Percentiles rank a stretch among this genome's conserved stretches.
phyloP scores from a whole-genome alignment of 179 eudicot species.

The Patellifolia procumbens region DNA sequence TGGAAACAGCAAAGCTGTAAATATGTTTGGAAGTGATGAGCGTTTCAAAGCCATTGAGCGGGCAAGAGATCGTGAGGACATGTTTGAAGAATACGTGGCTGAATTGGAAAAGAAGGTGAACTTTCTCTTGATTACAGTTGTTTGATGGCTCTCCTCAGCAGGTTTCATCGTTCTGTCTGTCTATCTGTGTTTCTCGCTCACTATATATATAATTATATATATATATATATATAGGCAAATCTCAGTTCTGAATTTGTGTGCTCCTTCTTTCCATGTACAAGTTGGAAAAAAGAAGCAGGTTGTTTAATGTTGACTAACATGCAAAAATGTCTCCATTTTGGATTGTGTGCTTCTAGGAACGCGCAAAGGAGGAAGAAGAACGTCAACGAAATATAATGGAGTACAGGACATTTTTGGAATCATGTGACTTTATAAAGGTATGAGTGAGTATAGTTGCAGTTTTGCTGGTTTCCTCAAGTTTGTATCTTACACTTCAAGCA shows the following conservation, averaged over 20 bases:
- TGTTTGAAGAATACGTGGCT: conserved; percentile 59
- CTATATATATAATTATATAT: too few relatives aligned
- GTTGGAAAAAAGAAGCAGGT: not conserved
- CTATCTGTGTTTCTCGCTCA: too few relatives aligned
- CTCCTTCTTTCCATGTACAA: not conserved
- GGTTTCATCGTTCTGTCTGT: too few relatives aligned
- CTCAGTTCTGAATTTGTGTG: not conserved
- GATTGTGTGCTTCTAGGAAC: conserved; percentile 47
- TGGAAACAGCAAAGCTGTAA: conserved; percentile 63
- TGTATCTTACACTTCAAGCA: conserved; percentile 4
- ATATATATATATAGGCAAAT: too few relatives aligned
- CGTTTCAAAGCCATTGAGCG: conserved; percentile 88
- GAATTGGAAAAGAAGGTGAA: conserved; percentile 80
- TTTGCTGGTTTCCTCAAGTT: conserved; percentile 20
- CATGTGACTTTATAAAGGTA: conserved; percentile 95
- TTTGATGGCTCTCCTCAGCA: not conserved
- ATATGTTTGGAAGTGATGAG: conserved; percentile 75
- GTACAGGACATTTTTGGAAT: conserved; percentile 74
- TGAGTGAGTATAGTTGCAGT: not conserved
- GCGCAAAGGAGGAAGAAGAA: conserved; percentile 79
- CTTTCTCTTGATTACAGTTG: conserved; percentile 15
- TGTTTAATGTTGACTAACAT: not conserved
- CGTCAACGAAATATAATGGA: conserved; percentile 58
- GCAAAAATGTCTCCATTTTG: not conserved
- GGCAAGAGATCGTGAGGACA: conserved; percentile 76